These are phyloP conservation scores for Wickerhamomyces ciferrii DNA, from an alignment of 805 yeast genomes.

Conservation along the genomic window DNA sequence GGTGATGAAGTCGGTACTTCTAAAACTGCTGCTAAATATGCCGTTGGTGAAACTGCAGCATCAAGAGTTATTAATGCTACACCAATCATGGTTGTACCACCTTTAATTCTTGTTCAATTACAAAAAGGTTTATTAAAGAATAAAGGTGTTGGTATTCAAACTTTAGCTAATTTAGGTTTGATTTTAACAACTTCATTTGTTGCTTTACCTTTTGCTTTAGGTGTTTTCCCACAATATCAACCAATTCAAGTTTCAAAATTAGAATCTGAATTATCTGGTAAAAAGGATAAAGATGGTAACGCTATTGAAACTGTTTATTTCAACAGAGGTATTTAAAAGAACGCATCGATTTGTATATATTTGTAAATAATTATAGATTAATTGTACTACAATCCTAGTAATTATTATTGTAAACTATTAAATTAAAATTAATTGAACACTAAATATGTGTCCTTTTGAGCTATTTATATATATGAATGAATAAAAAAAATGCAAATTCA, in stretches of 20 bases:
- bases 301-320: constrained; percentile 63
- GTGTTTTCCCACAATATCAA: constrained; percentile 90
- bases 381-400: background rate
- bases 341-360: background rate
- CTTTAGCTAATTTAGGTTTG: constrained; percentile 75
- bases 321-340: constrained; percentile 83
- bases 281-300: constrained; percentile 59
- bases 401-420: background rate
- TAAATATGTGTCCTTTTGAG: no score
- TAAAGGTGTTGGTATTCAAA: constrained; percentile 59
- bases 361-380: background rate
- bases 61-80: constrained; percentile 95
- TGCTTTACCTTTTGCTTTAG: constrained; percentile 92
- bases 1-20: constrained; percentile 69
- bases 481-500: no score
- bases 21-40: constrained; percentile 80
- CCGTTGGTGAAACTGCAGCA: constrained; percentile 96
- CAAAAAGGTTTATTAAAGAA: constrained; percentile 69
- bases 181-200: constrained; percentile 81
- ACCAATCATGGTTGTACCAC: constrained; percentile 96
- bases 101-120: constrained; percentile 71
- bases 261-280: constrained; percentile 58
- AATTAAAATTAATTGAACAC: no score
- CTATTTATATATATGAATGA: no score
- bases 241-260: constrained; percentile 49